Evolutionary conservation across 2,329 filamentous ascomycete species (phyloP), one percentile per base, ranked within the genome.

Genomic region (Stachybotrys echinatus): DNA sequence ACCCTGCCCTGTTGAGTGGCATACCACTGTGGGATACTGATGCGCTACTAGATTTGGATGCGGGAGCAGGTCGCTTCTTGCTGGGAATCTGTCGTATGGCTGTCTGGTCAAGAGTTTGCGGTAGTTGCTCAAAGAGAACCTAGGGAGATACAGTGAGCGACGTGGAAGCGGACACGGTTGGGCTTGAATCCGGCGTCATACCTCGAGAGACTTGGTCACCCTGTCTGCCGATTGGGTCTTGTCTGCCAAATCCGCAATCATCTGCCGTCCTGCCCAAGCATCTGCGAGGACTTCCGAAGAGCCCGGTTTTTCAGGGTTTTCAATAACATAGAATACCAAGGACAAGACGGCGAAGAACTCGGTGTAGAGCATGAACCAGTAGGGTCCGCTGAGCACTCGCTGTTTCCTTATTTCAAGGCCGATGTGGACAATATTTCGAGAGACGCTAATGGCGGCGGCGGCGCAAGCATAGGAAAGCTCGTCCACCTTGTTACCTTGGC

Each of bases 191-290:
- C 17, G 27, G 40, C 5, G 14, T 71, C 82, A 66, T 76, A 92
- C 89, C 63, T 84, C 81, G 23, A 99, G 76, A 39, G 89, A 87
- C 43, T 76, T 78, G 1, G 88, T 89, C 61, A 95, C 94, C 53
- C 89, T 79, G 64, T 96, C 90, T 3, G 94, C 94, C 34, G 92
- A 91, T 76, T 95, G 79, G 62, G 91, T 96, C 60, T 87, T 86
- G 59, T 88, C 84, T 3, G 91, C 87, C 51, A 97, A 77, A 17
- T 83, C 84, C 47, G 84, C 82, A 52, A 97, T 80, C 54, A 92
- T 89, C 55, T 92, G 86, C 61, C 88, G 88, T 18, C 92, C 94
- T 54, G 90, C 87, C 53, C 84, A 79, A 1, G 92, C 92, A 69
- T 97, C 92, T 48, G 85, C 85, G 52, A 96, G 74, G 20, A 96